Evolutionary conservation across 75 land plant genomes (phyloP), one percentile per base, ranked within the genome.

Genomic region (Azolla pinnata): DNA sequence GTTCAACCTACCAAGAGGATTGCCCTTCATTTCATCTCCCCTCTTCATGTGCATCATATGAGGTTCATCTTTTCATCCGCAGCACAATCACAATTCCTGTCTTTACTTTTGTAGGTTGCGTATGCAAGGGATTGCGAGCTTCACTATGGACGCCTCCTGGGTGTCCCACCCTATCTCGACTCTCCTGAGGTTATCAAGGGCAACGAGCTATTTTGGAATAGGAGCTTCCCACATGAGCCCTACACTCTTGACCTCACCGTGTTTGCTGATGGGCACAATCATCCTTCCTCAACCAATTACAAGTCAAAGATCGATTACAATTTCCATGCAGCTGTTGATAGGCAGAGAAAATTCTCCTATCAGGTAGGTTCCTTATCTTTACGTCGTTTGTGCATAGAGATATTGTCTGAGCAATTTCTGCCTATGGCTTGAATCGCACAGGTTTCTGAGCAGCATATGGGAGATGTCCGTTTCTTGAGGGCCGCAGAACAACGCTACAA

Each of bases 401-500:
- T 24, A 14, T 19, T 8, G 0, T 49, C 23, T 51, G n/a, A n/a
- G n/a, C n/a, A n/a, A n/a, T n/a, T n/a, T n/a, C n/a, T n/a, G n/a
- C n/a, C n/a, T n/a, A n/a, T n/a, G n/a, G 20, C 16, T 28, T 31
- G 33, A 4, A 20, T 29, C 54, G 28, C 14, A 29, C 72, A 72
- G 74, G 75, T 73, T 31, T 68, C 65, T 1, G 24, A 45, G 31
- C 66, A 65, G 21, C 53, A 68, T 31, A 42, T 68, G 17, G 26
- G 16, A 32, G 74, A 74, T 2, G 73, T 53, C 1, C 19, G 35
- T 25, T 69, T 69, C 31, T 31, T 74, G 18, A 38, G 44, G 16
- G 67, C 56, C 10, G 75, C 74, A 19, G 73, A 61, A 47, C 21
- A 55, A 31, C 50, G 76, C 42, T 74, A 74, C 67, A 74, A 61